Base-by-base conservation (phyloP, 257 asterid species). In the Penstemon davidsonii region DNA sequence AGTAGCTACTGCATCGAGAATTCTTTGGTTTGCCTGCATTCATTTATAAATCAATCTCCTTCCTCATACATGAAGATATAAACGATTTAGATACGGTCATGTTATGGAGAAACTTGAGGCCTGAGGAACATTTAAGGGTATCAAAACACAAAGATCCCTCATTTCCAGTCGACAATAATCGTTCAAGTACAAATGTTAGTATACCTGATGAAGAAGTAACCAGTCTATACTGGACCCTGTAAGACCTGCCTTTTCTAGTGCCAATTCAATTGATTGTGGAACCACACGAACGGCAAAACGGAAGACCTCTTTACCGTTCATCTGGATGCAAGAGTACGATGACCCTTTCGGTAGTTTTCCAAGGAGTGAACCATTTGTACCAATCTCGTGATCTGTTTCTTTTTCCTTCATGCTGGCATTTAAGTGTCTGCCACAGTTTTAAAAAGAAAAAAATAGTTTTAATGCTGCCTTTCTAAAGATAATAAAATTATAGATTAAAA, bases 281-380 rank as follows among this genome's bases (percentile, higher is more conserved):
- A 94, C 99, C 46, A 67, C 96, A 52, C 96, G 94, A 55, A 71
- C 84, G 9, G 99, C 99, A 74, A 94, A 94, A 2, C 97, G 95
- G 60, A 94, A 94, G 53, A 94, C 99, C 80, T 94, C 99, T 76
- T 91, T 91, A 44, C 99, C 99, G n/a, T 94, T 94, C 99, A 94
- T 94, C 77, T 91, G 88, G 66, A 94, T 82, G 78, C 87, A 86
- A 3, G 99, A 94, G 74, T 83, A 94, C 1, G 92, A 79, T 3
- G 90, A 67, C 60, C 70, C 75, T 76, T 81, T 86, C 39, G 96
- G 90, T 36, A 91, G 79, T 66, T 71, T 79, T 62, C 84, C 87
- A 7, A 72, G 81, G 58, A 82, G 76, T 12, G 96, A 88, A 60
- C 96, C 97, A 66, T 91, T 90, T 13, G 87, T 75, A 39, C 87